These are phyloP conservation scores for Pharus latifolius DNA, from an alignment of 176 grass and related monocot species.

Conservation along the genomic window DNA sequence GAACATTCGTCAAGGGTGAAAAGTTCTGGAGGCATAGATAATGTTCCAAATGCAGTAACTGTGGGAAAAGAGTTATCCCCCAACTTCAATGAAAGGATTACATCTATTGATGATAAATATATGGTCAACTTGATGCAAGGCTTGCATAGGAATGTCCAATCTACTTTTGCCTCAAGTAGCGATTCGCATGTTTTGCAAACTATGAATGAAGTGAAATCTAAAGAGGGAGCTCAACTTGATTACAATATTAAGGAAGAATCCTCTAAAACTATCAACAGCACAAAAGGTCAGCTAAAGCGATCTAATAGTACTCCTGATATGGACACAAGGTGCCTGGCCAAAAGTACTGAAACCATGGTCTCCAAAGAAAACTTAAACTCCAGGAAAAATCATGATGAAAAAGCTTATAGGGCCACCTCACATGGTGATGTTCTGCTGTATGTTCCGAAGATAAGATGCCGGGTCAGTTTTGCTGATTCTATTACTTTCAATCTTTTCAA, in stretches of 20 bases:
- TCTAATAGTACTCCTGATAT: conserved; percentile 90
- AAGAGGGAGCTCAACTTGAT: conserved; percentile 16
- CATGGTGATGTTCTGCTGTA: conserved; percentile 42
- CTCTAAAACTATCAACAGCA: conserved; percentile 13
- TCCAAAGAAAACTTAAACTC: conserved; percentile 19
- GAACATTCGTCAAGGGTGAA: conserved; percentile 23
- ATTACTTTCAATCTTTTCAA: conserved; percentile 10
- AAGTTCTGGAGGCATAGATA: conserved; percentile 13
- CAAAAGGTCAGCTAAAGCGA: conserved; percentile 62
- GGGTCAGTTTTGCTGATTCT: conserved; percentile 60
- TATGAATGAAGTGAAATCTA: conserved; percentile 28
- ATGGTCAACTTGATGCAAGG: conserved; percentile 90
- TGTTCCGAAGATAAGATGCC: conserved; percentile 83
- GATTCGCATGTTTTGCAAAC: conserved; percentile 39
- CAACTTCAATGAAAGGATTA: conserved; percentile 72
- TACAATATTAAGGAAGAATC: conserved; percentile 28
- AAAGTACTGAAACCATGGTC: conserved; percentile 35
- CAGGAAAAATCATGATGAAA: conserved; percentile 41
- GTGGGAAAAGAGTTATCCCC: conserved; percentile 50
- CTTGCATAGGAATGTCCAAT: conserved; percentile 40
- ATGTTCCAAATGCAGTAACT: conserved; percentile 13
- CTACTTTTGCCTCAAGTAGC: conserved; percentile 27
- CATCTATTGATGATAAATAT: conserved; percentile 84
- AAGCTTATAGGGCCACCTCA: conserved; percentile 24
- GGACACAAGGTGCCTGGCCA: conserved; percentile 37